Percentiles rank a stretch among this genome's conserved stretches.
Conservation (phyloP, 108 stramenopile genomes). For the Cyclostephanos tholiformis region DNA sequence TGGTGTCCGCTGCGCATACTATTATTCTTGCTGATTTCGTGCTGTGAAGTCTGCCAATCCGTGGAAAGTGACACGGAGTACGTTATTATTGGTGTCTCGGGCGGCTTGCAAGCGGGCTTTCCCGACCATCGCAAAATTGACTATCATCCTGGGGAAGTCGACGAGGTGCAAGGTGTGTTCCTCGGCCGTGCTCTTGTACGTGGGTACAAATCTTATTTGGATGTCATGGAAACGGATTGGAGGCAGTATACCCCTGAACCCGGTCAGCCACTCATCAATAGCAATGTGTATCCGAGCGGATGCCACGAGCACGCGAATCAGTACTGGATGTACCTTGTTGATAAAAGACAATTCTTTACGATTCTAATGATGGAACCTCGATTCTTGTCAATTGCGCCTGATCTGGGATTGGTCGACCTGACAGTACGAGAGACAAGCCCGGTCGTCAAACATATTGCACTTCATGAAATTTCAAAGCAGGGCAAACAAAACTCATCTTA, state of each 20-base stretch:
- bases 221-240: conserved; percentile 60
- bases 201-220: conserved; percentile 60
- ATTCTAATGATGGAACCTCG: conserved; percentile 56
- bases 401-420: conserved; percentile 59
- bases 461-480: conserved; percentile 35
- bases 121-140: conserved; percentile 36
- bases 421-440: conserved; percentile 29
- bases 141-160: conserved; percentile 36
- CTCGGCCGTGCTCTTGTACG: conserved; percentile 58
- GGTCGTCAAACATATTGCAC: conserved; percentile 30
- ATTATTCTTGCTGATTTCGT: too few relatives aligned
- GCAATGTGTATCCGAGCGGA: conserved; percentile 53
- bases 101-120: conserved; percentile 54
- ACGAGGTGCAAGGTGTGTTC: conserved; percentile 48
- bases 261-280: conserved; percentile 51
- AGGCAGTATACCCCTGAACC: conserved; percentile 56
- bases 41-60: too few relatives aligned
- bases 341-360: conserved; percentile 47
- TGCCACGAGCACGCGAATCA: conserved; percentile 68
- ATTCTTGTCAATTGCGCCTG: conserved; percentile 59
- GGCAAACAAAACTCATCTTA: conserved; percentile 36
- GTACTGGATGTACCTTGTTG: conserved; percentile 62
- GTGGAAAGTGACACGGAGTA: conserved; percentile 12
- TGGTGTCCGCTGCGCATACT: too few relatives aligned
- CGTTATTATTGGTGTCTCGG: conserved; percentile 43